Base-by-base conservation (phyloP, 345 rosid species). In the Ceriops tagal region DNA sequence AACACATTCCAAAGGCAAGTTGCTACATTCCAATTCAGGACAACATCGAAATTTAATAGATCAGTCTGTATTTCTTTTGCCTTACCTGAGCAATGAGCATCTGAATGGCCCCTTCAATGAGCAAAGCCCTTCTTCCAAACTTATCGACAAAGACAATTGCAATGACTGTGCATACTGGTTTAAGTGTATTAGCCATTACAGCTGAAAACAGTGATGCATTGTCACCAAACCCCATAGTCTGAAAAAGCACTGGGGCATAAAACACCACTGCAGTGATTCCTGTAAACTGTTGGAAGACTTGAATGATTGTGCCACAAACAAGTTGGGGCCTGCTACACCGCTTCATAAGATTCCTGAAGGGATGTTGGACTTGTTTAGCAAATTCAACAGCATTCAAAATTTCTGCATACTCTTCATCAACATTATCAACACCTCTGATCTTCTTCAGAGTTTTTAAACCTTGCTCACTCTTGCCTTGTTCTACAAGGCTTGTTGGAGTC, bases 211-310 rank as follows among this genome's bases (percentile, higher is more conserved):
- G 62, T 0, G 90, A 75, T 1, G 87, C 90, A 28, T 64, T 8
- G 62, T 69, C 62, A 0, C 83, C 84, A 8, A 83, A 77, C 5
- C 90, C 90, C 75, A 86, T 82, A 0, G 88, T 84, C 69, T 78
- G 85, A 10, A 86, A 83, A 49, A 86, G 76, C 19, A 82, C 87
- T 0, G 89, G 90, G 13, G 88, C 79, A 57, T 86, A 86, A 52
- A 82, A 80, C 85, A 80, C 77, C 61, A 86, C 71, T 7, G 78
- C 82, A 31, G 79, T 86, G 63, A 87, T 84, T 35, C 96, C 96
- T 0, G 96, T 83, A n/a, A 89, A 82, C 77, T 89, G 92, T 77
- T 87, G 96, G 69, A 87, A 87, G 59, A 86, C 43, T 32, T 86
- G 92, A 61, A 86, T 72, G 24, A 83, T 7, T 2, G 76, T 84